phyloP scores from a whole-genome alignment of 805 yeast species.

The Diddensiella santjacobensis region DNA sequence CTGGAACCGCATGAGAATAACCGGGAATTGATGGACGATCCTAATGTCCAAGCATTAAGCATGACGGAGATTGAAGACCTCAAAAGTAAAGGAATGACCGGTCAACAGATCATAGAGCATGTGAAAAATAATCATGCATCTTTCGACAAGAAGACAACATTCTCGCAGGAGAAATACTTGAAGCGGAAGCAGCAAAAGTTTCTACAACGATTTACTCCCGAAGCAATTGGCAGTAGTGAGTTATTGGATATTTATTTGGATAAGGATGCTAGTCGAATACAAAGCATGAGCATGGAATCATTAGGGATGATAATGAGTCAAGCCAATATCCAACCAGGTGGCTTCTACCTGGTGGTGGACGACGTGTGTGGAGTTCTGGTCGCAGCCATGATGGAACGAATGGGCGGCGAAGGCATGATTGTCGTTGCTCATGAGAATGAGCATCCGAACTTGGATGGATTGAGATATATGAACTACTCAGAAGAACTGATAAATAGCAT shows the following conservation, averaged over 20 bases:
- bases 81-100: slow-evolving; percentile 69
- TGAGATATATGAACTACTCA: slow-evolving; percentile 58
- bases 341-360: slow-evolving; percentile 80
- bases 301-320: slow-evolving; percentile 71
- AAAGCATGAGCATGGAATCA: slow-evolving; percentile 83
- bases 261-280: slow-evolving; percentile 66
- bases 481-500: slow-evolving; percentile 49
- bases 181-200: slow-evolving; percentile 91
- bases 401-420: slow-evolving; percentile 69
- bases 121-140: slow-evolving; percentile 81
- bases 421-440: slow-evolving; percentile 87
- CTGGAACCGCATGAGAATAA: slow-evolving; percentile 58
- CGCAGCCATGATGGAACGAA: slow-evolving; percentile 83
- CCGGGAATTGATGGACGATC: slow-evolving; percentile 64
- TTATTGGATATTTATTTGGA: slow-evolving; percentile 71
- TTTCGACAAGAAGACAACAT: slow-evolving; percentile 83
- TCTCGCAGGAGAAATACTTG: slow-evolving; percentile 87
- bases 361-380: slow-evolving; percentile 93
- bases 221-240: slow-evolving; percentile 65
- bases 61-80: slow-evolving; percentile 80
- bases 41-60: slow-evolving; percentile 63
- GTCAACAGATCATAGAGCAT: slow-evolving; percentile 73
- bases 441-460: slow-evolving; percentile 74
- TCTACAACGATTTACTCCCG: slow-evolving; percentile 78
- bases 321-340: slow-evolving; percentile 85